Conservation (phyloP, 345 rosid genomes). For the Eucalyptus globulus region DNA sequence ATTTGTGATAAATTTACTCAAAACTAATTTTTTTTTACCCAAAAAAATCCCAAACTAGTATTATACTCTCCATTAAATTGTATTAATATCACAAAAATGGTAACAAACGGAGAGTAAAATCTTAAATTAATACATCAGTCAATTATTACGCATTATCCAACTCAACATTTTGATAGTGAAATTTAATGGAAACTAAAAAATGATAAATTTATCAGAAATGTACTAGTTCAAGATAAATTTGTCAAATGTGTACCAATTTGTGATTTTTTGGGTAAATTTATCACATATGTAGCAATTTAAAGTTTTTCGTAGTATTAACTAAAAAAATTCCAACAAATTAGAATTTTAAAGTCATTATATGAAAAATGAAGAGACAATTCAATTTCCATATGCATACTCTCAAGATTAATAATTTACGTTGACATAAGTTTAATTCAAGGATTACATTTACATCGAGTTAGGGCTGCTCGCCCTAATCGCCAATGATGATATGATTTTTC, state of each 20-base stretch:
- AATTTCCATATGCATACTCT: background rate
- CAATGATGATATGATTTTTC: background rate
- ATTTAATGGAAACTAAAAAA: too few relatives aligned
- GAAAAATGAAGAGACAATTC: background rate
- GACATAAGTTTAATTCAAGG: background rate
- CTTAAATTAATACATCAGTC: rapidly evolving
- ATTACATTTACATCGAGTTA: background rate
- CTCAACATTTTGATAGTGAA: too few relatives aligned
- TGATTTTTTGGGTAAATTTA: rapidly evolving
- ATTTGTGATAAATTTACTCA: rapidly evolving
- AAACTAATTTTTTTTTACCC: too few relatives aligned
- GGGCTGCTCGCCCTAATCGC: background rate
- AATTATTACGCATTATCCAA: rapidly evolving
- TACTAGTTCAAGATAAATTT: rapidly evolving
- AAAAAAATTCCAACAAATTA: background rate
- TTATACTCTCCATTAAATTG: too few relatives aligned
- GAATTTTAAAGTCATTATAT: background rate
- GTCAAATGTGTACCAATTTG: rapidly evolving
- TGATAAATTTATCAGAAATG: too few relatives aligned
- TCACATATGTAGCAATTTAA: rapidly evolving
- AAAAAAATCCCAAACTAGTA: too few relatives aligned
- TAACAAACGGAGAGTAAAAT: too few relatives aligned
- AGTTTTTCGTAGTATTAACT: too few relatives aligned
- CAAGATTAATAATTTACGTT: background rate
- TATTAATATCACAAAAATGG: rapidly evolving